phyloP scores from a whole-genome alignment of 306 rosid genomes.

The Vicia sativa region DNA sequence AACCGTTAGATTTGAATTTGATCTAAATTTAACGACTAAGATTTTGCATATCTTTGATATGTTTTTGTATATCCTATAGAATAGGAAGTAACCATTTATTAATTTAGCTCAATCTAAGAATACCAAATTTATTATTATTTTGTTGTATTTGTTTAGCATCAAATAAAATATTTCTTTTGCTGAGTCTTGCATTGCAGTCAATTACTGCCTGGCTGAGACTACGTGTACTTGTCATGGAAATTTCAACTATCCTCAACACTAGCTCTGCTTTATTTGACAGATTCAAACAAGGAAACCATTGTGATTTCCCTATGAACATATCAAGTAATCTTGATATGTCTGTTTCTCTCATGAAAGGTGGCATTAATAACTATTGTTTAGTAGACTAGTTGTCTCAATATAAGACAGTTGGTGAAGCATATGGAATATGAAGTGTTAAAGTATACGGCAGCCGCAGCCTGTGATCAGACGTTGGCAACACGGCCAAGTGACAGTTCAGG shows the following conservation, averaged over 20 bases:
- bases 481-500: too few species aligned
- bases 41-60: not conserved
- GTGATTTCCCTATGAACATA: too few species aligned
- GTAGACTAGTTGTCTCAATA: too few species aligned
- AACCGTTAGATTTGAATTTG: constrained; percentile 26
- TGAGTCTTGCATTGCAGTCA: constrained; percentile 14
- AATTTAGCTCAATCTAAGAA: constrained; percentile 29
- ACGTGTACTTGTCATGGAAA: not conserved
- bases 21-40: not conserved
- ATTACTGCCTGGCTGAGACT: not conserved
- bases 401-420: too few species aligned
- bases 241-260: not conserved
- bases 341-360: too few species aligned
- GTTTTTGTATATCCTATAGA: not conserved
- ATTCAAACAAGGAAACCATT: not conserved
- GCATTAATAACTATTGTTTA: too few species aligned
- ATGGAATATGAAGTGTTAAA: too few species aligned
- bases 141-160: constrained; percentile 40
- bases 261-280: not conserved
- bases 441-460: too few species aligned
- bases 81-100: not conserved
- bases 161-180: not conserved
- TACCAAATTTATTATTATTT: constrained; percentile 39
- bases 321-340: too few species aligned
- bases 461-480: too few species aligned